Conservation (phyloP, 2,329 filamentous ascomycete species). For the Botrytis paeoniae region DNA sequence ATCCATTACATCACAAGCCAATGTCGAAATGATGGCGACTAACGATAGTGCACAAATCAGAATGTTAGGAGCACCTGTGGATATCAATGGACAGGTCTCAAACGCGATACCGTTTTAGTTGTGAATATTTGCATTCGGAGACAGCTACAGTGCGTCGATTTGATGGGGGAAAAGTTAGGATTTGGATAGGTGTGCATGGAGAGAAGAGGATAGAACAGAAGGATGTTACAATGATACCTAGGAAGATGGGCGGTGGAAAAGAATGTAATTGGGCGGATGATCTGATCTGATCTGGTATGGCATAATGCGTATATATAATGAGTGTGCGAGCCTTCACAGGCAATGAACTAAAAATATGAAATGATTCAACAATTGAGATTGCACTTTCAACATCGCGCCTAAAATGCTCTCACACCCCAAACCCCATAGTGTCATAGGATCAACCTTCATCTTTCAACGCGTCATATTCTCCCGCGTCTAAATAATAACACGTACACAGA, state of each 20-base stretch:
- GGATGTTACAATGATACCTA: not conserved
- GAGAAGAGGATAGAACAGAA: too few species aligned
- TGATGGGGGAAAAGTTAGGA: not conserved
- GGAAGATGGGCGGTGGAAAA: too few species aligned
- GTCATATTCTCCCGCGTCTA: not conserved
- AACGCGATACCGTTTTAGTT: conserved; percentile 48
- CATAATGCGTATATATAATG: not conserved
- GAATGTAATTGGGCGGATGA: not conserved
- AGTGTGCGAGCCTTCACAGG: not conserved
- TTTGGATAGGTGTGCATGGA: not conserved
- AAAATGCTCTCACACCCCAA: not conserved
- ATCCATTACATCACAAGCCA: not conserved
- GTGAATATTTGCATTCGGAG: conserved; percentile 19
- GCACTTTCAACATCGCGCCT: not conserved
- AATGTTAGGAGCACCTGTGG: conserved; percentile 50
- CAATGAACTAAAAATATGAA: not conserved
- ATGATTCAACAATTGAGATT: not conserved
- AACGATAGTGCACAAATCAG: conserved; percentile 36
- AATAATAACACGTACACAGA: not conserved
- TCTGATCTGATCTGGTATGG: not conserved
- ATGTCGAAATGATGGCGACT: not conserved
- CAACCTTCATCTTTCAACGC: not conserved
- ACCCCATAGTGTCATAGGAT: not conserved
- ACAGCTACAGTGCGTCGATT: conserved; percentile 40
- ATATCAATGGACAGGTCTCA: conserved; percentile 49